Evolutionary conservation across 225 moss, liverwort and hornwort species (phyloP).

Genomic region (Pseudoscleropodium purum): DNA sequence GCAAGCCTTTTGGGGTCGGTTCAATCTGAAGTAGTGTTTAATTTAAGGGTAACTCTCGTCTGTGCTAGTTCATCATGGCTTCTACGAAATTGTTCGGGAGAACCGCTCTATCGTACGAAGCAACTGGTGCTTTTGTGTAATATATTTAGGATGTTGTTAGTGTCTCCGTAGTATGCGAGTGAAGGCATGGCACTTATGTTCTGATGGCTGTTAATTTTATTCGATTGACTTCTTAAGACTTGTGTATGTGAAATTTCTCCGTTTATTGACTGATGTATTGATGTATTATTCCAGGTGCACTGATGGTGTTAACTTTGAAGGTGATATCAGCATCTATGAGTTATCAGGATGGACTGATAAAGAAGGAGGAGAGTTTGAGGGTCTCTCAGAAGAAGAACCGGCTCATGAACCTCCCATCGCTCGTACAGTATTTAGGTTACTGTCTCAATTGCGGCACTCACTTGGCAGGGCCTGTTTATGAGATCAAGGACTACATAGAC

Average conservation of each 20-base stretch:
- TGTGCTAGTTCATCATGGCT: not conserved
- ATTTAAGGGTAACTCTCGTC: not conserved
- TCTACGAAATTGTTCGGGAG: not conserved
- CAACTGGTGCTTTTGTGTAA: not conserved
- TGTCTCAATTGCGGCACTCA: conserved; percentile 89
- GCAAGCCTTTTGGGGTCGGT: not conserved
- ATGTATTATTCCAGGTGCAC: conserved; percentile 47
- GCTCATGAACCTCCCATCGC: conserved; percentile 53
- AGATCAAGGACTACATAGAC: conserved; percentile 72
- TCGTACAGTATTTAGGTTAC: conserved; percentile 63
- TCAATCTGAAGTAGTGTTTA: not conserved
- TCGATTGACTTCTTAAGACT: not conserved
- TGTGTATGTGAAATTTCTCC: not conserved
- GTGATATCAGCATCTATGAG: conserved; percentile 81
- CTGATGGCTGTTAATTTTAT: not conserved
- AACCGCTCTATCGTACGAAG: not conserved
- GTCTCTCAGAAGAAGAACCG: conserved; percentile 56
- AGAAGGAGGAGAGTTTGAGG: conserved; percentile 46
- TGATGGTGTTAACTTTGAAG: conserved; percentile 96
- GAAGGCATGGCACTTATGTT: not conserved
- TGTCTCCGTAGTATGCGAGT: not conserved
- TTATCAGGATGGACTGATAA: conserved; percentile 69
- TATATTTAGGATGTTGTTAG: not conserved
- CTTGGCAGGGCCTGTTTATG: conserved; percentile 90
- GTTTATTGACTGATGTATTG: not conserved